Conservation (phyloP, 129 eudicot species). For the Mikania micrantha region DNA sequence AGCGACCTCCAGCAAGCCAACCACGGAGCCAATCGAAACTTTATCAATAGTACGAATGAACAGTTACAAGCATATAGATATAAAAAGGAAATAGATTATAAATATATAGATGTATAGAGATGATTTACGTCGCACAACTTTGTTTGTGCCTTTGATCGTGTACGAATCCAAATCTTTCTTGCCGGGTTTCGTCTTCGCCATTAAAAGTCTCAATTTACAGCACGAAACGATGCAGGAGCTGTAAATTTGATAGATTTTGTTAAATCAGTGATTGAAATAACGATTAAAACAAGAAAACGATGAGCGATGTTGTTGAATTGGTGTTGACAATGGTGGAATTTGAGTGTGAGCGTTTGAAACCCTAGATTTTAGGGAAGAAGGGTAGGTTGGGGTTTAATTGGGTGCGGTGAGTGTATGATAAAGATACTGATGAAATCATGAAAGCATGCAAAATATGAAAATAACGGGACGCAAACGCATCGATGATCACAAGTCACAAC, state of each 20-base stretch:
- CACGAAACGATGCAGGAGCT: background rate
- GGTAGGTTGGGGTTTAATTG: conserved; percentile 20
- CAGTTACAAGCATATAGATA: background rate
- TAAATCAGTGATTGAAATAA: conserved; percentile 21
- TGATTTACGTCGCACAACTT: conserved; percentile 67
- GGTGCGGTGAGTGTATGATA: conserved; percentile 22
- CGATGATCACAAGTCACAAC: background rate
- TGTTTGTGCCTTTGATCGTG: conserved; percentile 85
- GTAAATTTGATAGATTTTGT: conserved; percentile 7
- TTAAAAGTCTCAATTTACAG: conserved; percentile 9
- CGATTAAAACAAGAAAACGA: background rate
- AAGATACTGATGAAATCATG: background rate
- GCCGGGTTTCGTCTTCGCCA: conserved; percentile 94
- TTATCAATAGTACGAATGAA: background rate
- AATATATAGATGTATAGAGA: background rate
- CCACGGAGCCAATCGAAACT: no score
- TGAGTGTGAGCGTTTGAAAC: conserved; percentile 11
- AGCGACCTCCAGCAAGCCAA: no score
- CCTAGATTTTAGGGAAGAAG: conserved; percentile 26
- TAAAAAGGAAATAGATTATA: background rate
- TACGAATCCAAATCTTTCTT: conserved; percentile 83
- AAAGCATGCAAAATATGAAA: conserved; percentile 25
- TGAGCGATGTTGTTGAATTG: conserved; percentile 3
- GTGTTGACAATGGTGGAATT: background rate
- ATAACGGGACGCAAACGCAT: conserved; percentile 12